Percentiles rank a stretch among this genome's conserved stretches.
Evolutionary conservation across 2,329 filamentous ascomycete genomes (phyloP).

Genomic region (Dothideomycetes sp.): DNA sequence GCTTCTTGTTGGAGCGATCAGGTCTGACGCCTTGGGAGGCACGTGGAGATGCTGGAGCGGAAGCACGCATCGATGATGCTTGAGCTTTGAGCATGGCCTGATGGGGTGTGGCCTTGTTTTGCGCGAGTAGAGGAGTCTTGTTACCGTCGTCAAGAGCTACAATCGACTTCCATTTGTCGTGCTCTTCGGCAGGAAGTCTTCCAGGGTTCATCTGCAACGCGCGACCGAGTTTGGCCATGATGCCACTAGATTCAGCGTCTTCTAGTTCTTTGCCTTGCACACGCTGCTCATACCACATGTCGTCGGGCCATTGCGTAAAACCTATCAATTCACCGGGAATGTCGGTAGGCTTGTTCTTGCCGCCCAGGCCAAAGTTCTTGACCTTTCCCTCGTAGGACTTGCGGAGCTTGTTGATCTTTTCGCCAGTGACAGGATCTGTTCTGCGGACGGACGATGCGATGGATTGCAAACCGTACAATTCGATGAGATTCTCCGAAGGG

Average conservation of each 20-base stretch:
- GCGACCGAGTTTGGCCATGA: conserved; percentile 30
- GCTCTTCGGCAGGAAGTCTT: conserved; percentile 32
- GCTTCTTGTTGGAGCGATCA: conserved; percentile 61
- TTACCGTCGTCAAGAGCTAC: conserved; percentile 36
- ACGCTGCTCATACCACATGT: conserved; percentile 32
- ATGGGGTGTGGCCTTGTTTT: conserved; percentile 6
- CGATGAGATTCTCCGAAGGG: conserved; percentile 49
- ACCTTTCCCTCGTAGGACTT: conserved; percentile 48
- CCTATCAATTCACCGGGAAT: conserved; percentile 28
- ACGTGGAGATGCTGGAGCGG: conserved; percentile 30
- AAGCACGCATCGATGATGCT: conserved; percentile 16
- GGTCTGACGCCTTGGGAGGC: conserved; percentile 45
- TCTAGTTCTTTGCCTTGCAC: conserved; percentile 33
- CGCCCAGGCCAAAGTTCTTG: conserved; percentile 39
- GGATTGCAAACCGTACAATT: conserved; percentile 47
- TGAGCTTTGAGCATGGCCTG: conserved; percentile 16
- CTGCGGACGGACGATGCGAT: conserved; percentile 51
- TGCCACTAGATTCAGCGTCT: conserved; percentile 22
- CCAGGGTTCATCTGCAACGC: conserved; percentile 37
- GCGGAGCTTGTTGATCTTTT: conserved; percentile 55
- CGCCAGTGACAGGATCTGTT: conserved; percentile 51
- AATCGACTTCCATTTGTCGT: conserved; percentile 33
- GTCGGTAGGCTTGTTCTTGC: conserved; percentile 39
- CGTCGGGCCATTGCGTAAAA: conserved; percentile 31
- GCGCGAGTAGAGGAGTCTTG: conserved; percentile 8